phyloP scores from a whole-genome alignment of 306 rosid species.

The Quercus agrifolia region DNA sequence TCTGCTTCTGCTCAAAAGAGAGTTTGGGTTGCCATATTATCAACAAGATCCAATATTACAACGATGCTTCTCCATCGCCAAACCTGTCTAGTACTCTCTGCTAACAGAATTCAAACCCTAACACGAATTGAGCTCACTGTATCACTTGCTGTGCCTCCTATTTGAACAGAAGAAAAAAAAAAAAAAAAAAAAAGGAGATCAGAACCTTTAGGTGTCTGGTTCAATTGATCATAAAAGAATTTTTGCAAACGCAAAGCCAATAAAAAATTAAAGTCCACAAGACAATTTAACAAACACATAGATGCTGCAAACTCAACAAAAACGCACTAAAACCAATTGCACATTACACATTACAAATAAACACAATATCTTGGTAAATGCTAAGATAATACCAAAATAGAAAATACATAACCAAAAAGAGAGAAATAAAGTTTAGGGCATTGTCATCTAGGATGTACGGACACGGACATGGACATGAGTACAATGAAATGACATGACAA shows the following conservation, averaged over 20 bases:
- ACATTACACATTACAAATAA: no score
- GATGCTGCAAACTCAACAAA: no score
- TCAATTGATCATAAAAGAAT: neutral
- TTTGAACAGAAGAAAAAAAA: slow-evolving; percentile 25
- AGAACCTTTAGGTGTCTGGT: neutral
- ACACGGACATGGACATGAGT: fast-evolving
- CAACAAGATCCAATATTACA: slow-evolving; percentile 24
- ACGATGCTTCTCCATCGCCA: slow-evolving; percentile 35
- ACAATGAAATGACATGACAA: fast-evolving
- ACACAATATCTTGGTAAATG: no score
- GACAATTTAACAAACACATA: no score
- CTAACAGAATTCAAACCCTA: slow-evolving; percentile 26
- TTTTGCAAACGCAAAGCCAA: no score
- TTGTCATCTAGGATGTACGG: no score
- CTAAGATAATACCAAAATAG: no score
- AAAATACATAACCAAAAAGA: no score
- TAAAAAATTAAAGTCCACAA: no score
- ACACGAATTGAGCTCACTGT: slow-evolving; percentile 25
- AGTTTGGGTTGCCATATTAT: slow-evolving; percentile 22
- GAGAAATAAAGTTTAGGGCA: no score
- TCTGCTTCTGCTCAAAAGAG: slow-evolving; percentile 42
- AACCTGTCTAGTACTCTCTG: slow-evolving; percentile 19
- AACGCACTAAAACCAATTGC: no score
- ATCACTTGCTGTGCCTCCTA: slow-evolving; percentile 16
- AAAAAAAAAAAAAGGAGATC: neutral